phyloP scores from a whole-genome alignment of 176 grass and related monocot genomes.

The Carex pumila region DNA sequence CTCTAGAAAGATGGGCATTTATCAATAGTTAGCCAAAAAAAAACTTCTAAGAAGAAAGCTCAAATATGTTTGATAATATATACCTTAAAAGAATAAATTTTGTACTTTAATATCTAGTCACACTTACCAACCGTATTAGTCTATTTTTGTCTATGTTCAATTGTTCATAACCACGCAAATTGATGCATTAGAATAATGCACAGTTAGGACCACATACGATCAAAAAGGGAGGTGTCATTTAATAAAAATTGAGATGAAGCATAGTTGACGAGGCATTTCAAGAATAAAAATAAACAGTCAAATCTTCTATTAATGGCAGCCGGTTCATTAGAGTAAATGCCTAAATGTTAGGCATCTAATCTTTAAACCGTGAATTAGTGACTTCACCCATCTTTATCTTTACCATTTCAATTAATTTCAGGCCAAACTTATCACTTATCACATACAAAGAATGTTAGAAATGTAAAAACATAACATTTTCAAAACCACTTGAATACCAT shows the following conservation, averaged over 20 bases:
- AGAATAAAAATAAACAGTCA: background rate
- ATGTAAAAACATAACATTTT: background rate
- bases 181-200: background rate
- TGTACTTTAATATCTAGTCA: no score
- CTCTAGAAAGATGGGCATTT: background rate
- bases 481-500: background rate
- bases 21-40: no score
- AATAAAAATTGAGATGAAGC: background rate
- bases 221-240: background rate
- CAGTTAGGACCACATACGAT: background rate
- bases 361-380: background rate
- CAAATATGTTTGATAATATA: no score
- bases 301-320: background rate
- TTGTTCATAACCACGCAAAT: no score
- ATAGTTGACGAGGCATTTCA: background rate
- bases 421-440: background rate
- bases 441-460: background rate
- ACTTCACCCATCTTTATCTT: background rate
- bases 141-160: no score
- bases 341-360: background rate
- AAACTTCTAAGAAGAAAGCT: no score
- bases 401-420: background rate
- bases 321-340: background rate
- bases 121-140: no score
- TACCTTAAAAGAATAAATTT: no score